A percentile compares a stretch with the other conserved stretches of the same genome.
phyloP scores from a whole-genome alignment of 441 rosid genomes.

The Populus tomentosa region DNA sequence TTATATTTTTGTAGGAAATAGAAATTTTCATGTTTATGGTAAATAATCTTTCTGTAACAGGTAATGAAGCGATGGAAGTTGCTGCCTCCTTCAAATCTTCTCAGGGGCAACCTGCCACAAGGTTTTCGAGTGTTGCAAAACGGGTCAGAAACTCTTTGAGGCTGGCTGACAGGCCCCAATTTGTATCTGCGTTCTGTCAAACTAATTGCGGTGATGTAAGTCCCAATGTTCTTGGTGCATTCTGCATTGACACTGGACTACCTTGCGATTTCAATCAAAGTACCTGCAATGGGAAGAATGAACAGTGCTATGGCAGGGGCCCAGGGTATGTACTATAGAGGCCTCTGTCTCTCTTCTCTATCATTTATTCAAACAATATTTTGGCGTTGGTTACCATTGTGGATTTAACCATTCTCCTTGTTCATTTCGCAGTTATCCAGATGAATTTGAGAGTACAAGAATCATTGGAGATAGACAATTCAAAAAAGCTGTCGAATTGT shows the following conservation, averaged over 20 bases:
- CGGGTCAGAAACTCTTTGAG: constrained; percentile 76
- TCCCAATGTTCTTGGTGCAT: constrained; percentile 90
- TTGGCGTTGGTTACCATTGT: background rate
- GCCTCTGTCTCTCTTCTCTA: background rate
- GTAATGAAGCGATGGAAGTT: constrained; percentile 68
- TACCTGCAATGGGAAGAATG: constrained; percentile 88
- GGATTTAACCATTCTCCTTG: background rate
- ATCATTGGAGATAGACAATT: constrained; percentile 89
- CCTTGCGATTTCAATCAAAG: constrained; percentile 96
- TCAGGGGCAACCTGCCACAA: constrained; percentile 64
- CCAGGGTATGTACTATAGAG: constrained; percentile 61
- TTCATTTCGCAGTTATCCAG: constrained; percentile 58
- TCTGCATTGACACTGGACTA: constrained; percentile 76
- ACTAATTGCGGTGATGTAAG: constrained; percentile 95
- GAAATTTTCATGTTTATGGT: background rate
- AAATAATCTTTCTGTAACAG: constrained; percentile 32
- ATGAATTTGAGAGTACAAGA: constrained; percentile 91
- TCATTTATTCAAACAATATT: background rate
- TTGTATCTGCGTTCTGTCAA: constrained; percentile 94
- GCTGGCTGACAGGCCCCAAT: constrained; percentile 63
- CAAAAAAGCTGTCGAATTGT: constrained; percentile 66
- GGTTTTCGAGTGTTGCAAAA: constrained; percentile 53
- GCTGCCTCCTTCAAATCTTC: constrained; percentile 73
- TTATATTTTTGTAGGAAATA: background rate
- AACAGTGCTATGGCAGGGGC: constrained; percentile 87